Percentiles rank a stretch among this genome's conserved stretches.
phyloP scores from a whole-genome alignment of 2,329 filamentous ascomycete genomes.

The Arachnomyces sp. region DNA sequence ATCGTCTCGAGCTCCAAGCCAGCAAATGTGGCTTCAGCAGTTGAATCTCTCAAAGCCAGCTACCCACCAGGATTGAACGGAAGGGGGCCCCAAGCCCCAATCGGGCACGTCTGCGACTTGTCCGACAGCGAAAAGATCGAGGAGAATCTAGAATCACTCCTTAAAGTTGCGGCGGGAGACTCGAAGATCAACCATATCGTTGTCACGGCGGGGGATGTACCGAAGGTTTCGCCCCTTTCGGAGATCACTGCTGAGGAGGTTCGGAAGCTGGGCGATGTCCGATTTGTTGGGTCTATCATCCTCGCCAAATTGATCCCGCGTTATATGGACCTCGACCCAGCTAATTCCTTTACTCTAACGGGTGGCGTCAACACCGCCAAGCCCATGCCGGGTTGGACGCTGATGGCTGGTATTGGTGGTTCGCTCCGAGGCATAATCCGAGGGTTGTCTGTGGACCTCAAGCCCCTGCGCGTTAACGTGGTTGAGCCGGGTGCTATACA shows the following conservation, averaged over 20 bases:
- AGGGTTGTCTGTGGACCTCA: conserved; percentile 35
- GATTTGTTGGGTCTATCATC: conserved; percentile 27
- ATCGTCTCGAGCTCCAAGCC: conserved; percentile 40
- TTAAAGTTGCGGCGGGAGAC: conserved; percentile 28
- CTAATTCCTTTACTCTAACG: conserved; percentile 34
- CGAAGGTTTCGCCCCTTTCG: conserved; percentile 14
- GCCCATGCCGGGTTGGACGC: conserved; percentile 26
- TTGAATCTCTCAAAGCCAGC: conserved; percentile 30
- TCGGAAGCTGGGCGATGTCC: conserved; percentile 20
- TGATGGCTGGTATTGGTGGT: conserved; percentile 19
- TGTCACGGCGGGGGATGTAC: conserved; percentile 41
- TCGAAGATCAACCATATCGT: conserved; percentile 42
- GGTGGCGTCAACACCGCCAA: conserved; percentile 28
- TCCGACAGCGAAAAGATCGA: conserved; percentile 36
- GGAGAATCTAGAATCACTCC: conserved; percentile 33
- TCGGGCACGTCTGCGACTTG: conserved; percentile 38
- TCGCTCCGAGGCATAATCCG: conserved; percentile 26
- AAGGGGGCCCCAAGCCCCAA: conserved; percentile 23
- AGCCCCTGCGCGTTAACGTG: conserved; percentile 35
- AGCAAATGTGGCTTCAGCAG: conserved; percentile 31
- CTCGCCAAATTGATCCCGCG: conserved; percentile 33
- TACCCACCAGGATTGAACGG: conserved; percentile 29
- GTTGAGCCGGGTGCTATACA: conserved; percentile 35
- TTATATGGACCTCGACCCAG: conserved; percentile 23
- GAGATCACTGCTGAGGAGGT: conserved; percentile 20